Conservation (phyloP, 345 rosid species). For the Salix brachista region DNA sequence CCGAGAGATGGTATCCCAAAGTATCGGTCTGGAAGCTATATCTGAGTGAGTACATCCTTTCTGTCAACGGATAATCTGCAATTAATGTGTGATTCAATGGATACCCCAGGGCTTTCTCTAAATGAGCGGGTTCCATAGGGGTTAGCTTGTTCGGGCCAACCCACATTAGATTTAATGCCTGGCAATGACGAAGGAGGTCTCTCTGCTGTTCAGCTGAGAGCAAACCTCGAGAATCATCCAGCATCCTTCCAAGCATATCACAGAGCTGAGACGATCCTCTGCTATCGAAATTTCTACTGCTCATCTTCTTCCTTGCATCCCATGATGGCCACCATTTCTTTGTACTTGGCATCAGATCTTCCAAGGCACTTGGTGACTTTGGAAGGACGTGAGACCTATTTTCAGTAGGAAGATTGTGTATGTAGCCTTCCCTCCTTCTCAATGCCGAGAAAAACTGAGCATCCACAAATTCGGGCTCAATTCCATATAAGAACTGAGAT, state of each 20-base stretch:
- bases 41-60: conserved; percentile 53
- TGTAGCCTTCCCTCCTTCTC: conserved; percentile 75
- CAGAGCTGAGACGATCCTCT: conserved; percentile 48
- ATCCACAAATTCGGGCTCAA: conserved; percentile 68
- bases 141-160: conserved; percentile 53
- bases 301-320: conserved; percentile 83
- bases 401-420: conserved; percentile 74
- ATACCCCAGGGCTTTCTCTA: conserved; percentile 78
- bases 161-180: conserved; percentile 64
- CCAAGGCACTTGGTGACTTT: conserved; percentile 50
- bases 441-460: conserved; percentile 61
- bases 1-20: conserved; percentile 81
- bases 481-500: conserved; percentile 54
- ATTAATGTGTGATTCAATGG: conserved; percentile 57
- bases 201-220: conserved; percentile 53
- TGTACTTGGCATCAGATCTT: conserved; percentile 57
- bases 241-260: conserved; percentile 44
- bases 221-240: conserved; percentile 50
- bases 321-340: conserved; percentile 94
- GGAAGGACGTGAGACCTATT: conserved; percentile 56
- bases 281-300: conserved; percentile 28
- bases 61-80: conserved; percentile 33
- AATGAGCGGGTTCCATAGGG: conserved; percentile 52
- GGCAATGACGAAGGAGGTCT: conserved; percentile 54
- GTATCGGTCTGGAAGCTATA: conserved; percentile 79